Evolutionary conservation across 805 yeast species (phyloP), one percentile per base, ranked within the genome.

Genomic region (Candida corydali): DNA sequence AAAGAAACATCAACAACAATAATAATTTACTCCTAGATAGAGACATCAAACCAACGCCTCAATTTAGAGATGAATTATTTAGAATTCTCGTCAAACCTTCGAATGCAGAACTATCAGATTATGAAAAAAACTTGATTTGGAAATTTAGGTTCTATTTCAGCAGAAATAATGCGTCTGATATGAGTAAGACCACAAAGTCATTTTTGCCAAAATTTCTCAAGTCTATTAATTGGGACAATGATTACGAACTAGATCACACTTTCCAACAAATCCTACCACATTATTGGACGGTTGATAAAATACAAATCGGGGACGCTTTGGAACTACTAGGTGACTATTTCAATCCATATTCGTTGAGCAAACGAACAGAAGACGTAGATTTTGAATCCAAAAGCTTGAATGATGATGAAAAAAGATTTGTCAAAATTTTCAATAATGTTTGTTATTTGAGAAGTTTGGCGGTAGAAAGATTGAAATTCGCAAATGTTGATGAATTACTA

Each of bases 1-100:
- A 89, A 44, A 82, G 97, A 57, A 63, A 63, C 36, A 77, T 84
- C 33, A 86, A 89, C 47, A 82, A 84, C 51, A 76, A 81, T 34
- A 82, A 84, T 50, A 76, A 82, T 34, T 73, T 86, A 1, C 74
- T 85, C 18, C 60, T 86, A 25, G 98, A 89, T 53, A 79, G 78
- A 46, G 96, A 88, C 40, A 68, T 86, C 32, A 86, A 89, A 48
- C 98, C 98, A 1, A 83, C 91, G 14, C 82, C 95, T 3, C 83
- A 80, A 49, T 70, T 82, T 24, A 69, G 96, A 47, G 87, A 82
- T 43, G 84, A 85, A 45, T 69, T 91, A 37, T 70, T 76, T 39
- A 69, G 65, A 30, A 86, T 89, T 4, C 65, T 91, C 36, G 67
- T 69, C 17, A 86, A 81, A 51, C 89, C 96, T 3, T 88, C 96